These are phyloP conservation scores for Drosera spatulata DNA, from an alignment of 179 eudicot species.

Conservation along the genomic window DNA sequence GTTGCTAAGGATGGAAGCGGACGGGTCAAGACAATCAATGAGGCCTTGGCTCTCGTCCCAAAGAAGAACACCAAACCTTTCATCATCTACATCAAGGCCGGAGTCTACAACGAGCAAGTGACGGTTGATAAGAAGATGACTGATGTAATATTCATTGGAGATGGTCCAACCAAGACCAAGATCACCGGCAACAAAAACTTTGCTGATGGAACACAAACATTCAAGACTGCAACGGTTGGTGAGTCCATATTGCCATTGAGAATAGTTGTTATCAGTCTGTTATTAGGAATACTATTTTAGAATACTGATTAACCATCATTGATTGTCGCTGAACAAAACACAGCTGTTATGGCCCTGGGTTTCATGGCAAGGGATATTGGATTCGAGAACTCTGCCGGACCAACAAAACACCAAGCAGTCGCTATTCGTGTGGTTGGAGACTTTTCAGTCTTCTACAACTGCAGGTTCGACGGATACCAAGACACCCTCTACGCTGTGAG, in stretches of 20 bases:
- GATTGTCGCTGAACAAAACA: neutral
- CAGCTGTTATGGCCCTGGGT: conserved; percentile 11
- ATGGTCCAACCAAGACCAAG: conserved; percentile 18
- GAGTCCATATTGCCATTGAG: neutral
- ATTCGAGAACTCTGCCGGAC: conserved; percentile 24
- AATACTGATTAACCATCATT: too few species aligned
- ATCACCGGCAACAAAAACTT: conserved; percentile 15
- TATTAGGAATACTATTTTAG: too few species aligned
- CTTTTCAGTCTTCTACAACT: conserved; percentile 13
- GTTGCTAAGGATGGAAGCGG: conserved; percentile 24
- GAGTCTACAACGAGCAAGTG: conserved; percentile 11
- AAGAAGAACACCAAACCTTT: neutral
- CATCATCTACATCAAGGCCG: conserved; percentile 15
- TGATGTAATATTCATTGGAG: conserved; percentile 20
- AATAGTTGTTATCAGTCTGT: too few species aligned
- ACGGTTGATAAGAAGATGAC: conserved; percentile 7
- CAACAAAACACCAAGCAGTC: conserved; percentile 20
- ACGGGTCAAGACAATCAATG: conserved; percentile 12
- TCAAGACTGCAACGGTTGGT: conserved; percentile 18
- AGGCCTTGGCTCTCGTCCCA: conserved; percentile 11
- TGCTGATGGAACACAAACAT: conserved; percentile 10
- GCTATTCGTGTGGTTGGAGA: conserved; percentile 13
- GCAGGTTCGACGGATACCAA: conserved; percentile 22
- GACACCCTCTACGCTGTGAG: conserved; percentile 19
- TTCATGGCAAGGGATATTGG: conserved; percentile 15